phyloP scores from a whole-genome alignment of 176 grass and related monocot species.

The Hyparrhenia diplandra region DNA sequence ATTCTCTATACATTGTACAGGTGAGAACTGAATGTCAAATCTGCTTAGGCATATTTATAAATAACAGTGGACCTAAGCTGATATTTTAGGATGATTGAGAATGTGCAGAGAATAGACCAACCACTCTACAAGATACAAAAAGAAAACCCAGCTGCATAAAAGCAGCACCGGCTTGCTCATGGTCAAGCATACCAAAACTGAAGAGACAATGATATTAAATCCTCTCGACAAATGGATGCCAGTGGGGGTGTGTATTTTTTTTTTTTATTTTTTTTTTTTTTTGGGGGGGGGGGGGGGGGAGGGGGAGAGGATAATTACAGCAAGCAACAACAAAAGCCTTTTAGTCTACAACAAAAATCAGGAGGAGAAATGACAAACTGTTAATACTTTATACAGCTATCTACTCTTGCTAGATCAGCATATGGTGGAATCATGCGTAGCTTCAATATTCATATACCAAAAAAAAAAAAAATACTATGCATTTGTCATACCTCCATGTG shows the following conservation, averaged over 20 bases:
- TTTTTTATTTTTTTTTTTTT: too few relatives aligned
- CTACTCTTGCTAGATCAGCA: slow-evolving; percentile 2
- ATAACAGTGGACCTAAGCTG: not conserved
- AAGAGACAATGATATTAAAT: not conserved
- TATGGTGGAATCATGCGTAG: slow-evolving; percentile 2
- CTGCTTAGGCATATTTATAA: not conserved
- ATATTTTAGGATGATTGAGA: slow-evolving; percentile 5
- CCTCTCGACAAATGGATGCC: not conserved
- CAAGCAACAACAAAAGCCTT: not conserved
- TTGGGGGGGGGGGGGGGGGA: too few relatives aligned
- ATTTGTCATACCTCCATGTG: slow-evolving; percentile 68
- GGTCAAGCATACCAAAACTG: not conserved
- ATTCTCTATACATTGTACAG: not conserved
- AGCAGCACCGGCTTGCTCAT: not conserved
- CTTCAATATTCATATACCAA: not conserved
- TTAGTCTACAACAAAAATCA: not conserved
- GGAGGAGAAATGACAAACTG: not conserved
- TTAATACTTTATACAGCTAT: not conserved
- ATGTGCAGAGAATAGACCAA: not conserved
- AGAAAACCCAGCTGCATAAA: not conserved
- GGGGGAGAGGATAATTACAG: not conserved
- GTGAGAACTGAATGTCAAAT: not conserved
- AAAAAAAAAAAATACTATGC: not conserved
- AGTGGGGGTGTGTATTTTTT: too few relatives aligned
- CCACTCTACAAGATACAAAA: not conserved